Conservation (phyloP, 1,284 basidiomycete species). For the Vanrija pseudolonga region DNA sequence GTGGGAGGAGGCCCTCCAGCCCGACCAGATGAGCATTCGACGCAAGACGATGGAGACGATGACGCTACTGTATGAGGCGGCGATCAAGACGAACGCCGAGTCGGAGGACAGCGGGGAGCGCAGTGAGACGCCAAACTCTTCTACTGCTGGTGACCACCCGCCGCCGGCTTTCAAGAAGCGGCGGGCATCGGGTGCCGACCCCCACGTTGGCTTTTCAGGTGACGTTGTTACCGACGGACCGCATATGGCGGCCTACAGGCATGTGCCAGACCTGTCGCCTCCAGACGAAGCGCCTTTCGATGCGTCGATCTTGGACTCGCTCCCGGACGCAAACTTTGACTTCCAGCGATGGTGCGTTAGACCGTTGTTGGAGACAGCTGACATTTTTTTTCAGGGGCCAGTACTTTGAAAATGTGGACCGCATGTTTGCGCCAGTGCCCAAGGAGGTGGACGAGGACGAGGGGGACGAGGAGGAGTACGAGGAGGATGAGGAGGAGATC, state of each 20-base stretch:
- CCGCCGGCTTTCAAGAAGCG: slow-evolving; percentile 22
- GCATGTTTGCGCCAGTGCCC: slow-evolving; percentile 1
- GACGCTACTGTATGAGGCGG: slow-evolving; percentile 83
- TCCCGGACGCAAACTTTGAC: slow-evolving; percentile 81
- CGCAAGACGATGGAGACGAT: slow-evolving; percentile 79
- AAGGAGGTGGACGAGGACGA: not conserved
- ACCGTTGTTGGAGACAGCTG: not conserved
- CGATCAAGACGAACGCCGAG: slow-evolving; percentile 60
- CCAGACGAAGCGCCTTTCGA: slow-evolving; percentile 50
- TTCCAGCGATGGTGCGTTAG: slow-evolving; percentile 54
- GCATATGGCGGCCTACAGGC: slow-evolving; percentile 7
- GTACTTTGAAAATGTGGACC: slow-evolving; percentile 20
- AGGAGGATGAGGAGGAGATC: not conserved
- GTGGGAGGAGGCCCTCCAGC: slow-evolving; percentile 64
- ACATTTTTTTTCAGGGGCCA: slow-evolving; percentile 10
- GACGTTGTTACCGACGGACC: slow-evolving; percentile 9
- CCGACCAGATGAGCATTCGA: slow-evolving; percentile 84
- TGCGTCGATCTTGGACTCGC: slow-evolving; percentile 67
- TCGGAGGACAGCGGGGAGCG: slow-evolving; percentile 30
- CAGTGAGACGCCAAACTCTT: slow-evolving; percentile 57
- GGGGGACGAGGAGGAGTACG: not conserved
- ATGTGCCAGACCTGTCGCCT: not conserved
- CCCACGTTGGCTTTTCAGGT: not conserved
- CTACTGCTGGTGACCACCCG: slow-evolving; percentile 44
- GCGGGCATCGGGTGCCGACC: slow-evolving; percentile 4